Conservation (phyloP, 73 alveolate genomes). For the Uronychia setigera region DNA sequence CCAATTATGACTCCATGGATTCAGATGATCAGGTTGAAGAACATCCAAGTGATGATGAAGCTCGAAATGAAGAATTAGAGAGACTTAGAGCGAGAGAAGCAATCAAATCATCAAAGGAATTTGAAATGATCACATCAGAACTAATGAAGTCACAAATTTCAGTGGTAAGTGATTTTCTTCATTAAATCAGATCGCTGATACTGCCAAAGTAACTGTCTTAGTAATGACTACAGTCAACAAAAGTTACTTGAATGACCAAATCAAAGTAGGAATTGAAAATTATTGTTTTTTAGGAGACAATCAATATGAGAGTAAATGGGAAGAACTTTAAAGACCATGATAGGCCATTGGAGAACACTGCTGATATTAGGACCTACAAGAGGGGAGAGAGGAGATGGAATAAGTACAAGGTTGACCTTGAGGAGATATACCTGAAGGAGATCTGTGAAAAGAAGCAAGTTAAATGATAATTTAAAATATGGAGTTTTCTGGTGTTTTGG, state of each 20-base stretch:
- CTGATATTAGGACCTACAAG: too few relatives aligned
- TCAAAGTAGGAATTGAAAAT: background rate
- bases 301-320: background rate
- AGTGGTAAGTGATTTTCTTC: background rate
- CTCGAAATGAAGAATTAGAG: background rate
- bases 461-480: too few relatives aligned
- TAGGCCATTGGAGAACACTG: background rate
- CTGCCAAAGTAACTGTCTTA: background rate
- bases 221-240: background rate
- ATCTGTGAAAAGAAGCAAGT: too few relatives aligned
- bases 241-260: background rate
- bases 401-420: too few relatives aligned
- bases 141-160: background rate
- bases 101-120: background rate
- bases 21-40: background rate
- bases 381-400: too few relatives aligned
- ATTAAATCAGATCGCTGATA: background rate
- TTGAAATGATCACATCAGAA: background rate
- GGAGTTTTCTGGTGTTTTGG: background rate
- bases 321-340: background rate
- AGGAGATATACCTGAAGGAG: too few relatives aligned
- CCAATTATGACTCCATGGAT: background rate
- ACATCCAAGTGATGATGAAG: background rate
- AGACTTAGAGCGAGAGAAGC: background rate
- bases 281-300: background rate